Evolutionary conservation across 495 filamentous ascomycete genomes (phyloP).

Genomic region (Pyrenula massariospora): DNA sequence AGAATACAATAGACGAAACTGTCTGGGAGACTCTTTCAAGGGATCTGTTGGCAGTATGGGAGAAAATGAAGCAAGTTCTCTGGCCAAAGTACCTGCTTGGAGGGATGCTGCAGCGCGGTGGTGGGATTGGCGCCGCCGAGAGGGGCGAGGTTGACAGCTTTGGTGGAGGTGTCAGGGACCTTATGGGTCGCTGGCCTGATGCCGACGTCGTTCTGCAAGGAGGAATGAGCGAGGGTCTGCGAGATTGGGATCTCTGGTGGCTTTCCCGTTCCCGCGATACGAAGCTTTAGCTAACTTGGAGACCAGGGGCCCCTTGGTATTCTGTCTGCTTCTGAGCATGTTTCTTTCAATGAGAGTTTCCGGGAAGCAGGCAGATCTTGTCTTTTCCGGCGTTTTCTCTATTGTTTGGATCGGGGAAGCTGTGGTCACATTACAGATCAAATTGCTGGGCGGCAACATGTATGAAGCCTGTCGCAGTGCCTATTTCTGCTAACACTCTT

Average conservation of each 20-base stretch:
- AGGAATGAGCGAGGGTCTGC: slow-evolving; percentile 73
- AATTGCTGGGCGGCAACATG: slow-evolving; percentile 95
- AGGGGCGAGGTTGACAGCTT: slow-evolving; percentile 51
- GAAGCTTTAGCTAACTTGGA: neutral
- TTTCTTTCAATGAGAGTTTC: slow-evolving; percentile 69
- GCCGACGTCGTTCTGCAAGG: slow-evolving; percentile 60
- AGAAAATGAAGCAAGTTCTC: slow-evolving; percentile 95
- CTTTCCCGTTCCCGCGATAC: neutral
- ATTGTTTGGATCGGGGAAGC: slow-evolving; percentile 96
- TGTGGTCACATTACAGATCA: slow-evolving; percentile 96
- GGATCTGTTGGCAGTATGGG: slow-evolving; percentile 87
- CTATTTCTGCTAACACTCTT: neutral
- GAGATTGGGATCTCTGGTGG: slow-evolving; percentile 95
- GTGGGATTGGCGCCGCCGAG: slow-evolving; percentile 54
- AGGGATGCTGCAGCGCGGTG: slow-evolving; percentile 49
- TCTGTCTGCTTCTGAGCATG: slow-evolving; percentile 77
- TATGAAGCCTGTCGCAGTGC: slow-evolving; percentile 36
- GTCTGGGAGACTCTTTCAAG: slow-evolving; percentile 92
- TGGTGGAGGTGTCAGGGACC: slow-evolving; percentile 49
- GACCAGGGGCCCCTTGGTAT: slow-evolving; percentile 72
- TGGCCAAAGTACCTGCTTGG: slow-evolving; percentile 91
- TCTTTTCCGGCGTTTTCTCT: slow-evolving; percentile 93
- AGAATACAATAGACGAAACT: slow-evolving; percentile 91
- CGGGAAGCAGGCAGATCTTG: slow-evolving; percentile 65
- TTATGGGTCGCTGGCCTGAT: slow-evolving; percentile 60